Evolutionary conservation across 2,329 filamentous ascomycete genomes (phyloP).

Genomic region (Atkinsonella hypoxylon): DNA sequence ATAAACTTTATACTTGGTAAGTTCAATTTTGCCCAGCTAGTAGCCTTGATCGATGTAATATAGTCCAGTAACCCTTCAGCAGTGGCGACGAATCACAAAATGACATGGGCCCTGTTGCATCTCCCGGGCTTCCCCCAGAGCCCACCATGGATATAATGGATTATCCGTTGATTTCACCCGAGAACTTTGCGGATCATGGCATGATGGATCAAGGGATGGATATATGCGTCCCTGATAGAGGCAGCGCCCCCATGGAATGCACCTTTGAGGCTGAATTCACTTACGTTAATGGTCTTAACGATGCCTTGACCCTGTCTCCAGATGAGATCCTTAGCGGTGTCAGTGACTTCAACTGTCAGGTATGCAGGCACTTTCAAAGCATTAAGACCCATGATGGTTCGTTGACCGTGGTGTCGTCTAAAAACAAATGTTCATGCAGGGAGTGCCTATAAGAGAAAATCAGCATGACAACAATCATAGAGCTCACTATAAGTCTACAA

Average conservation of each 20-base stretch:
- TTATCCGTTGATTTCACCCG: neutral
- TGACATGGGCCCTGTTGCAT: neutral
- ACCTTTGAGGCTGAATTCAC: neutral
- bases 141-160: neutral
- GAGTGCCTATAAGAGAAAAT: no score
- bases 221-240: neutral
- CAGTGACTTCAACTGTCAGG: neutral
- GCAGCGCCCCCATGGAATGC: neutral
- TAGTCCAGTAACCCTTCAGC: neutral
- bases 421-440: neutral
- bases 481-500: no score
- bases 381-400: neutral
- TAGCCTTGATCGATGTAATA: neutral
- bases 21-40: neutral
- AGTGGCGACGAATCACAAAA: neutral
- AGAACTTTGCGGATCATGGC: neutral
- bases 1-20: neutral
- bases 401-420: neutral
- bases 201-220: neutral
- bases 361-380: neutral
- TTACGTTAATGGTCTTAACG: neutral
- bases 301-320: neutral
- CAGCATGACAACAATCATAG: no score
- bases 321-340: neutral
- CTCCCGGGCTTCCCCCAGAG: neutral